Evolutionary conservation across 805 yeast genomes (phyloP).

Genomic region (Wickerhamomyces bovis): DNA sequence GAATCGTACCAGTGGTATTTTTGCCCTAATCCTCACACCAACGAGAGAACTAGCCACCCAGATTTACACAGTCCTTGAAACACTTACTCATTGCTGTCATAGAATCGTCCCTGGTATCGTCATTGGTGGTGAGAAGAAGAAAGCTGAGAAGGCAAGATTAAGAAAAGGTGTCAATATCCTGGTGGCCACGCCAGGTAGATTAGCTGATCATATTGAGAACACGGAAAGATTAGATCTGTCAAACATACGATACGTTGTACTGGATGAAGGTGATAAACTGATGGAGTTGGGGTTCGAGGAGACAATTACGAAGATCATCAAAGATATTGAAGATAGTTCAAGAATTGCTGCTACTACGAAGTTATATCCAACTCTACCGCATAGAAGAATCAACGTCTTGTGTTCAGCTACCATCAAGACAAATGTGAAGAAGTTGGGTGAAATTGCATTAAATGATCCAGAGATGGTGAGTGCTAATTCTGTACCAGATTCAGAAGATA

Average conservation of each 20-base stretch:
- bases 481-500: constrained; percentile 26
- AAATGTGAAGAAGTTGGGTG: constrained; percentile 75
- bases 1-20: constrained; percentile 69
- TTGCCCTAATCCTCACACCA: constrained; percentile 86
- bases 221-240: constrained; percentile 70
- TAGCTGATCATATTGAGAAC: constrained; percentile 90
- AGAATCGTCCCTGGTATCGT: constrained; percentile 92
- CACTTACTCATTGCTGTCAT: constrained; percentile 69
- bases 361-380: constrained; percentile 56
- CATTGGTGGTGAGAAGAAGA: constrained; percentile 97
- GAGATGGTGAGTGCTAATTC: constrained; percentile 46
- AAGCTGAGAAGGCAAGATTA: constrained; percentile 90
- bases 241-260: constrained; percentile 75
- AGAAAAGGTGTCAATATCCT: constrained; percentile 93
- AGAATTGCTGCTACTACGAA: constrained; percentile 31
- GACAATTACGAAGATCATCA: constrained; percentile 72
- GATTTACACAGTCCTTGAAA: constrained; percentile 74
- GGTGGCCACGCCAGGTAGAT: constrained; percentile 97
- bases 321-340: constrained; percentile 41
- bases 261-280: constrained; percentile 95
- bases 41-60: constrained; percentile 94
- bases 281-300: constrained; percentile 97
- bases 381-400: constrained; percentile 64
- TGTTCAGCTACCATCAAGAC: constrained; percentile 94
- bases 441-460: constrained; percentile 67